Percentiles rank a stretch among this genome's conserved stretches.
Conservation (phyloP, 164 flowering plant species). For the Cinnamomum micranthum region DNA sequence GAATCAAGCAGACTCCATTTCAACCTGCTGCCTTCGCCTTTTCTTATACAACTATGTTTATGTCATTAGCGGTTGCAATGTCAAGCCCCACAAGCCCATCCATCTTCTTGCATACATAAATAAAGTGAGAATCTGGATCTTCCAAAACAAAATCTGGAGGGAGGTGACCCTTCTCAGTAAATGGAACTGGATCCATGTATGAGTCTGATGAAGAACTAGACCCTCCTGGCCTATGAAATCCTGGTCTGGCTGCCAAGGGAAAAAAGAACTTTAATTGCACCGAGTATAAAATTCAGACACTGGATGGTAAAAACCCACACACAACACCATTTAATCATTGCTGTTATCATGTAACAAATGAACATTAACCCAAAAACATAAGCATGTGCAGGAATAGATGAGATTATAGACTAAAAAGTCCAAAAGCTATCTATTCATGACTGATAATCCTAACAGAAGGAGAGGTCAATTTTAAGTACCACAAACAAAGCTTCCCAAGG, state of each 20-base stretch:
- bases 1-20: background rate
- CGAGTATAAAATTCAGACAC: background rate
- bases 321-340: too few relatives aligned
- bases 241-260: slow-evolving; percentile 83
- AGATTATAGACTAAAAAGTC: too few relatives aligned
- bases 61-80: background rate
- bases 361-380: too few relatives aligned
- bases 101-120: slow-evolving; percentile 68
- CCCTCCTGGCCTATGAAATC: slow-evolving; percentile 46
- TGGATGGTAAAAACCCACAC: background rate
- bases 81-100: slow-evolving; percentile 19
- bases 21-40: background rate
- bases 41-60: background rate
- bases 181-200: slow-evolving; percentile 62
- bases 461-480: too few relatives aligned
- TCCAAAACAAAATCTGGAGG: slow-evolving; percentile 62
- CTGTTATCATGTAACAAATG: too few relatives aligned
- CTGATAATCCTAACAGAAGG: too few relatives aligned
- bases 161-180: slow-evolving; percentile 62
- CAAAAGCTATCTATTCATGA: too few relatives aligned
- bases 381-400: too few relatives aligned
- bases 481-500: too few relatives aligned
- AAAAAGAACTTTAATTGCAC: background rate
- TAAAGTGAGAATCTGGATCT: slow-evolving; percentile 90
- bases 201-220: slow-evolving; percentile 35